Base-by-base conservation (phyloP, 306 rosid species). In the Alnus glutinosa region DNA sequence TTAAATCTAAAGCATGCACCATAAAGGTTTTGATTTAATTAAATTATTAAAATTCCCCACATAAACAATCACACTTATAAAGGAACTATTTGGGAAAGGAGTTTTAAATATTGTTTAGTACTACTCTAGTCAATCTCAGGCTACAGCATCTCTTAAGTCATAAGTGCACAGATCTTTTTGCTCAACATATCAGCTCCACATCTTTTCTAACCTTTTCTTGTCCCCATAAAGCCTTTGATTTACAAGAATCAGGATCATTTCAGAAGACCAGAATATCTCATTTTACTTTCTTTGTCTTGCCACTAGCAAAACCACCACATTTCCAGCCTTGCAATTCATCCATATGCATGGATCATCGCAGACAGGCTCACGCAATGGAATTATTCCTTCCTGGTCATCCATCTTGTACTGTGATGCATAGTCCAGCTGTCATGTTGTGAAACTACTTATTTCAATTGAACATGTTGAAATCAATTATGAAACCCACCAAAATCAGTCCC, bases 131-230 rank as follows among this genome's bases (percentile, higher is more conserved):
- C 44, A 13, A 63, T 63, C 70, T 44, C 51, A 57, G 64, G 77
- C 49, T 11, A 19, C 49, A 12, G 4, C 34, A 74, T 74, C 70
- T 58, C 32, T 75, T 34, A 63, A 75, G 69, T n/a, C 49, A 59
- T 28, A 59, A 52, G 39, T 39, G 34, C 70, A 59, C 48, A 71
- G 15, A 44, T n/a, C 19, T 55, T 46, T 77, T 55, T 71, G 71
- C 42, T 48, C 37, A 47, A 46, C 72, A 15, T 39, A 63, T 63
- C 70, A 63, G 19, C n/a, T 63, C 5, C 37, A 4, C 69, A 32
- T 63, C 46, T 63, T 63, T 34, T 34, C 70, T 63, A 63, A 39
- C 70, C 37, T 34, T 63, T 34, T 34, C 70, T 63, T 34, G 42
- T 63, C 4, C 18, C 44, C 4, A 13, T 14, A 63, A 63, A 63